phyloP scores from a whole-genome alignment of 1,284 basidiomycete species.

The Meripilus lineatus region DNA sequence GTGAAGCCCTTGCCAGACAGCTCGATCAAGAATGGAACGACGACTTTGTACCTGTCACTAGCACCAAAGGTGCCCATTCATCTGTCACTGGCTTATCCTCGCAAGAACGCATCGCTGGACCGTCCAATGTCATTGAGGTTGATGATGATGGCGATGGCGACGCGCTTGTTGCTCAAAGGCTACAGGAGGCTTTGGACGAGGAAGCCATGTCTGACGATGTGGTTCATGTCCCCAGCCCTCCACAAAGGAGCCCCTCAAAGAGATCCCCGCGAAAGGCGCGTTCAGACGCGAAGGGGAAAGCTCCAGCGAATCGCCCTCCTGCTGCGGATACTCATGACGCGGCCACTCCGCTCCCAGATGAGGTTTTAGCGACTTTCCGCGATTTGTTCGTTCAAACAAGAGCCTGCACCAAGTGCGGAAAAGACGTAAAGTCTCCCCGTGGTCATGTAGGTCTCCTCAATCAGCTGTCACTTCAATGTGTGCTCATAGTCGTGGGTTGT shows the following conservation, averaged over 20 bases:
- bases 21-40: constrained; percentile 30
- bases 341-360: constrained; percentile 23
- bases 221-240: no score
- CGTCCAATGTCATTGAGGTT: no score
- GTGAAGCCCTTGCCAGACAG: constrained; percentile 34
- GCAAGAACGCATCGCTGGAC: no score
- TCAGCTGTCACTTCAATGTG: no score
- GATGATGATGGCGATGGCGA: no score
- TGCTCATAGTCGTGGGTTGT: no score
- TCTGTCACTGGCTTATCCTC: no score
- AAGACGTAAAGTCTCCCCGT: constrained; percentile 30
- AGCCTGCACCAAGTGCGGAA: constrained; percentile 33
- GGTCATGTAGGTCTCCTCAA: constrained; percentile 33
- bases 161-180: no score
- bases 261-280: neutral
- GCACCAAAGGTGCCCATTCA: constrained; percentile 1
- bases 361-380: constrained; percentile 25
- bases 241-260: no score
- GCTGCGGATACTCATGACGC: neutral
- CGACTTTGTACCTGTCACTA: no score
- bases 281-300: neutral
- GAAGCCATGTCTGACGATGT: no score
- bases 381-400: constrained; percentile 29
- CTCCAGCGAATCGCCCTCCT: neutral
- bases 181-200: no score